Conservation (phyloP, 2,329 filamentous ascomycete genomes). For the Dendryphion nanum region DNA sequence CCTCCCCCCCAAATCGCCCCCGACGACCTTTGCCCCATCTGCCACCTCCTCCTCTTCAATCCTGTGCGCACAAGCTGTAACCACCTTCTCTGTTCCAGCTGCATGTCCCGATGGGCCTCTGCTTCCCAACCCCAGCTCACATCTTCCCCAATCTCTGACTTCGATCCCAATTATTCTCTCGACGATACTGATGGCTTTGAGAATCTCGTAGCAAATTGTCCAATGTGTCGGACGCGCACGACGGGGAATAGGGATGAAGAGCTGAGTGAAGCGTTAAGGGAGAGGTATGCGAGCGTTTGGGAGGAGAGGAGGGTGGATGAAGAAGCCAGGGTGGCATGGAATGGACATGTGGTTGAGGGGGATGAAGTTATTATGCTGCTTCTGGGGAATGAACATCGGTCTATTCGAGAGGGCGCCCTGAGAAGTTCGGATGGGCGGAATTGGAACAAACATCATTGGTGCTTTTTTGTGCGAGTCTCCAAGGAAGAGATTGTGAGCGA, state of each 20-base stretch:
- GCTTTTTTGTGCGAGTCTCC: constrained; percentile 46
- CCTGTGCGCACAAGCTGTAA: constrained; percentile 45
- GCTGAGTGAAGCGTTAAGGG: constrained; percentile 25
- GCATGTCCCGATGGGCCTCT: constrained; percentile 49
- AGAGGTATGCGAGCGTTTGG: constrained; percentile 38
- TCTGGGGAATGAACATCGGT: constrained; percentile 47
- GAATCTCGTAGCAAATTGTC: constrained; percentile 42
- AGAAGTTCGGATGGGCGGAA: background rate
- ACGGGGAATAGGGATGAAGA: constrained; percentile 29
- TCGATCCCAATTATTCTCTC: constrained; percentile 33
- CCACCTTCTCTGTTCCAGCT: constrained; percentile 45
- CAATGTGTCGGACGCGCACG: constrained; percentile 47
- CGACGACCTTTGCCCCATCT: constrained; percentile 48
- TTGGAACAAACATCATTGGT: constrained; percentile 44
- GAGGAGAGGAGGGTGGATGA: constrained; percentile 37
- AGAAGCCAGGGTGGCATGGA: constrained; percentile 17
- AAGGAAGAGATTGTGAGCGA: constrained; percentile 46
- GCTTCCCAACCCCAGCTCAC: constrained; percentile 33
- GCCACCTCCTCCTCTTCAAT: constrained; percentile 43
- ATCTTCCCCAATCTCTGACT: constrained; percentile 40
- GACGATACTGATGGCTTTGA: constrained; percentile 8
- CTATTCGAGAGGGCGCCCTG: constrained; percentile 7
- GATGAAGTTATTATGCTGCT: constrained; percentile 44
- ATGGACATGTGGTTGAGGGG: constrained; percentile 24
- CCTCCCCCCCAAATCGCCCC: constrained; percentile 26